Evolutionary conservation across 2,329 filamentous ascomycete species (phyloP), one percentile per base, ranked within the genome.

Genomic region (Akanthomyces muscarius): DNA sequence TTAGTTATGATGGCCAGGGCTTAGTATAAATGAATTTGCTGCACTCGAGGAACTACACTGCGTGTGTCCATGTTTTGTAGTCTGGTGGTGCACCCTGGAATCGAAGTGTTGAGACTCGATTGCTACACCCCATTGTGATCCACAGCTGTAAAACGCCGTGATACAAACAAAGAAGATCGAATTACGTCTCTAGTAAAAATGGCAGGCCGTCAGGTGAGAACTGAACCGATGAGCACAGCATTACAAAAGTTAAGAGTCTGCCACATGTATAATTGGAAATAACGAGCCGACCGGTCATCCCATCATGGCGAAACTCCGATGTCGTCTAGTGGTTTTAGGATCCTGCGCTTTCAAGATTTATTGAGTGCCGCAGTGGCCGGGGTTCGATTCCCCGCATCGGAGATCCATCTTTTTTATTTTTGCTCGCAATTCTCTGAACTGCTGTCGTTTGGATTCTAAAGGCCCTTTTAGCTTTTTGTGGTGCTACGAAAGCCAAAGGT

Each of bases 341-440:
- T 50, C 47, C 47, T 50, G 47, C 47, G 47, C 47, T 50, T 50
- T 50, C 47, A 50, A 50, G 3, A 18, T n/a, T 14, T 7, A 47
- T 41, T 41, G 59, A 54, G 50, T 42, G 57, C 59, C 59, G 59
- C 42, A 61, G 51, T 53, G 59, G 50, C 38, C 59, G 59, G 59
- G 59, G 59, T 61, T 61, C 59, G 36, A 61, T 61, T 55, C 59
- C 59, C 59, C 59, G 59, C 50, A 61, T 61, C 59, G 59, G 59
- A 61, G 59, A 36, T 61, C 38, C 38, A 45, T 36, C 41, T 36
- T 41, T 38, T 36, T 41, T 38, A 7, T 13, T 38, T 38, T 38
- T 38, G 33, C 33, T 38, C 3, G 33, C 33, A 38, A 7, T 30
- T 30, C 4, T 30, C 28, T 30, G 28, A 30, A 30, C 6, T 30